A percentile compares a stretch with the other conserved stretches of the same genome.
phyloP scores from a whole-genome alignment of 805 yeast species.

The Diddensiella transvaalensis region DNA sequence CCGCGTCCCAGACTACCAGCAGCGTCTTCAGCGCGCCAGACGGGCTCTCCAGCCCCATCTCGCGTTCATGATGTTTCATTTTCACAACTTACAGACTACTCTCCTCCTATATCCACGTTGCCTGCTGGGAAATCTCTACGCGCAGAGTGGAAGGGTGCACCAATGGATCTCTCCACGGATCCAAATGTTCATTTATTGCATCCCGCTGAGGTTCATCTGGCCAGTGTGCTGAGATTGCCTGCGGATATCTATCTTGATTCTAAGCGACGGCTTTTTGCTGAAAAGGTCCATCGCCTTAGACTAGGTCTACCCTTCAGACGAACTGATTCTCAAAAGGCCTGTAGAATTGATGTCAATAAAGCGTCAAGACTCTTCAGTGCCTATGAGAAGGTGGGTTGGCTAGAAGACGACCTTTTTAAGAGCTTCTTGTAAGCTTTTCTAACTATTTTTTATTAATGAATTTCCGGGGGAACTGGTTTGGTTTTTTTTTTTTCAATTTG shows the following conservation, averaged over 20 bases:
- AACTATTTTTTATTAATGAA: neutral
- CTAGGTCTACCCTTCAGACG: conserved; percentile 80
- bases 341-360: conserved; percentile 94
- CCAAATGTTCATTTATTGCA: conserved; percentile 71
- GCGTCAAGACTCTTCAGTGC: conserved; percentile 89
- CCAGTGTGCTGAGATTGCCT: conserved; percentile 86
- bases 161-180: conserved; percentile 83
- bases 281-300: conserved; percentile 74
- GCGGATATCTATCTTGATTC: conserved; percentile 75
- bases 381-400: conserved; percentile 89
- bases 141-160: conserved; percentile 98
- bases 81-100: conserved; percentile 63
- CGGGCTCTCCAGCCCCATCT: conserved; percentile 36
- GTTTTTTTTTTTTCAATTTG: conserved; percentile 1
- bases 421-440: conserved; percentile 36
- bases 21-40: conserved; percentile 70
- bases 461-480: conserved; percentile 4
- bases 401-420: conserved; percentile 67
- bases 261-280: conserved; percentile 80
- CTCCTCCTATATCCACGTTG: conserved; percentile 65
- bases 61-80: conserved; percentile 39
- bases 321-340: conserved; percentile 97
- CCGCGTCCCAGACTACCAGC: conserved; percentile 16
- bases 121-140: conserved; percentile 70
- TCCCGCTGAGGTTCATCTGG: conserved; percentile 85